phyloP scores from a whole-genome alignment of 345 rosid species.

The Populus tremula region DNA sequence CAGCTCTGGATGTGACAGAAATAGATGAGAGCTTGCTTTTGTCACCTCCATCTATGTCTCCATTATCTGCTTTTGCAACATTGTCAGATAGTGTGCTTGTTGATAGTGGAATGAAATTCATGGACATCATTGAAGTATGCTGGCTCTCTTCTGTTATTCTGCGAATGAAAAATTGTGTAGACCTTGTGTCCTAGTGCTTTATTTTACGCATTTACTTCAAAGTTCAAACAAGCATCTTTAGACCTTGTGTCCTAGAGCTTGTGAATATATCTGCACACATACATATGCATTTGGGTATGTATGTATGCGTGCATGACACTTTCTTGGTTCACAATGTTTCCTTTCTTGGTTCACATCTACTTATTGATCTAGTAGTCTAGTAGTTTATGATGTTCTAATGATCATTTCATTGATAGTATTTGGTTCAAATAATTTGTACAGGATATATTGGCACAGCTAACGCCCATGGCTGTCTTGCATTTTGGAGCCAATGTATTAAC shows the following conservation, averaged over 20 bases:
- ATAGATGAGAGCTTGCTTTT: slow-evolving; percentile 50
- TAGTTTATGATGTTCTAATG: neutral
- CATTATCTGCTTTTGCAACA: slow-evolving; percentile 58
- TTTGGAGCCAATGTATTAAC: slow-evolving; percentile 75
- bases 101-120: slow-evolving; percentile 74
- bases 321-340: neutral
- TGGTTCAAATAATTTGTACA: slow-evolving; percentile 31
- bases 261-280: neutral
- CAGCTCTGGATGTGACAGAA: slow-evolving; percentile 54
- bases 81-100: slow-evolving; percentile 59
- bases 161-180: neutral
- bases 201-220: neutral
- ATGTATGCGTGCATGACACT: neutral
- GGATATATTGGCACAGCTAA: slow-evolving; percentile 84
- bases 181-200: too few species aligned
- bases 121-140: slow-evolving; percentile 78
- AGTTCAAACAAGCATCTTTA: neutral
- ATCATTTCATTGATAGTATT: slow-evolving; percentile 16
- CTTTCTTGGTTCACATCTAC: neutral
- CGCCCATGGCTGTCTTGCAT: slow-evolving; percentile 62
- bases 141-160: slow-evolving; percentile 11
- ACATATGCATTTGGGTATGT: neutral
- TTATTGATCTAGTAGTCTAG: slow-evolving; percentile 1
- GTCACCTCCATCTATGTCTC: slow-evolving; percentile 49
- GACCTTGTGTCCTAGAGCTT: neutral